Evolutionary conservation across 75 land plant genomes (phyloP).

Genomic region (Larix kaempferi): DNA sequence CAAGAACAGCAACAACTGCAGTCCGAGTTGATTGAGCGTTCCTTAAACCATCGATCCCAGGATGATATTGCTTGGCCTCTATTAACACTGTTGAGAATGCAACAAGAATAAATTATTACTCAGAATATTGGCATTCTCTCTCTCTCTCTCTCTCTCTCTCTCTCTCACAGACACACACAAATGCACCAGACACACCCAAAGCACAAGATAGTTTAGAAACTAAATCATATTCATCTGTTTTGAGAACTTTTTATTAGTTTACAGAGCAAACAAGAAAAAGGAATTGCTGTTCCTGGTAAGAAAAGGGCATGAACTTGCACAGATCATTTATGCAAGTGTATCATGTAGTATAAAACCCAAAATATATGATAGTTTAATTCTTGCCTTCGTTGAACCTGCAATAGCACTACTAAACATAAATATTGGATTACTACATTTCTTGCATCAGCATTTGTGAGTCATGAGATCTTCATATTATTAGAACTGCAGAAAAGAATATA

Average conservation of each 20-base stretch:
- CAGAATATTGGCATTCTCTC: too few relatives aligned
- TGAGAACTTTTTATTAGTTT: neutral
- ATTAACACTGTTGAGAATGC: neutral
- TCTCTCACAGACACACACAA: neutral
- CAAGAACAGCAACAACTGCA: conserved; percentile 6
- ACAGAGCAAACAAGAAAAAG: neutral
- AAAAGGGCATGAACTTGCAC: neutral
- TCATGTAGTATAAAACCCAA: neutral
- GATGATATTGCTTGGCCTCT: conserved; percentile 5
- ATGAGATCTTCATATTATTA: neutral
- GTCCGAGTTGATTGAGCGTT: neutral
- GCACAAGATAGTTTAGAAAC: neutral
- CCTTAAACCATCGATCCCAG: conserved; percentile 11
- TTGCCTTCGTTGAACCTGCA: neutral
- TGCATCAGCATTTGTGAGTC: too few relatives aligned
- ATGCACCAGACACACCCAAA: neutral
- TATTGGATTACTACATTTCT: neutral
- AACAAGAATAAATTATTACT: too few relatives aligned
- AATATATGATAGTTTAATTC: neutral
- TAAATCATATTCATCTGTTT: neutral
- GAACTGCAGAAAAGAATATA: neutral
- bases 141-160: neutral
- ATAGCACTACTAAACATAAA: neutral
- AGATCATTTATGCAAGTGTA: neutral
- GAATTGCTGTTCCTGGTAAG: neutral